Evolutionary conservation across 2,329 filamentous ascomycete species (phyloP).

Genomic region (Cytospora leucostoma): DNA sequence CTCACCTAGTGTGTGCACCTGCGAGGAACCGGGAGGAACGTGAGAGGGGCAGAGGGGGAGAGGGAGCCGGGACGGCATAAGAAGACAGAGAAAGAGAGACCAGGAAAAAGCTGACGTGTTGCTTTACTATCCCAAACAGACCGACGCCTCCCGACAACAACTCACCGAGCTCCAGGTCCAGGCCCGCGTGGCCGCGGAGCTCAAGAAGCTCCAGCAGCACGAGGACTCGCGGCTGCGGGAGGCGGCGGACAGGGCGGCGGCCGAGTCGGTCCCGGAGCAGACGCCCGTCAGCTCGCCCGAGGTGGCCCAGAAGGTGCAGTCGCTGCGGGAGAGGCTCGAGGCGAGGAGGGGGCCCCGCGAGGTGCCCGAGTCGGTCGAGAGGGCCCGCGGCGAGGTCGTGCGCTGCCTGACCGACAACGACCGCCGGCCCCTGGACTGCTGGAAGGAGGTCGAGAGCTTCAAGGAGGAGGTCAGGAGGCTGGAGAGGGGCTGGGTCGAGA

Average conservation of each 20-base stretch:
- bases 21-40: no score
- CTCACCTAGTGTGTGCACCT: background rate
- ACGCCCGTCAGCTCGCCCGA: conserved; percentile 44
- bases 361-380: conserved; percentile 71
- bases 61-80: background rate
- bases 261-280: conserved; percentile 37
- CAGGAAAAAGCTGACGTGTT: background rate
- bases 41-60: background rate
- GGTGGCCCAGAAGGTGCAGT: conserved; percentile 61
- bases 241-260: conserved; percentile 65
- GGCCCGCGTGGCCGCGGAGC: conserved; percentile 80
- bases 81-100: background rate
- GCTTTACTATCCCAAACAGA: conserved; percentile 53
- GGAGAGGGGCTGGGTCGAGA: conserved; percentile 86
- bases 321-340: conserved; percentile 61
- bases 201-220: conserved; percentile 73
- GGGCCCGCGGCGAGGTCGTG: conserved; percentile 74
- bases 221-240: conserved; percentile 69
- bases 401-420: conserved; percentile 83
- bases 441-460: conserved; percentile 88
- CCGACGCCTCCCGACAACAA: conserved; percentile 82
- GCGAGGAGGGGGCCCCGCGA: conserved; percentile 65
- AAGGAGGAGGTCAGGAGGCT: conserved; percentile 84
- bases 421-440: conserved; percentile 88
- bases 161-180: conserved; percentile 86